These are phyloP conservation scores for Populus hybrid DNA, from an alignment of 441 rosid genomes.

Conservation along the genomic window DNA sequence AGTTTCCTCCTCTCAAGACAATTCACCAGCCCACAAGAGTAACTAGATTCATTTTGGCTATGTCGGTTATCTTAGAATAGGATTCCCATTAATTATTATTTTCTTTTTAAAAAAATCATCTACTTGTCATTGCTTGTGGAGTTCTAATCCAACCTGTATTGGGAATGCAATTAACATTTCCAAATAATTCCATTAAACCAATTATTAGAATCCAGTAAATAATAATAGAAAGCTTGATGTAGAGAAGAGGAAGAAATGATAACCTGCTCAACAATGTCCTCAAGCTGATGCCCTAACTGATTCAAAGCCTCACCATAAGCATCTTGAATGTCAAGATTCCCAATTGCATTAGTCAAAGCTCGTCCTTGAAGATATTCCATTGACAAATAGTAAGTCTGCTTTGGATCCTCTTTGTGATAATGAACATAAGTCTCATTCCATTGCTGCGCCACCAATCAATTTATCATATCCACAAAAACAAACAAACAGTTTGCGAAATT, in stretches of 20 bases:
- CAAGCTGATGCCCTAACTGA: conserved; percentile 75
- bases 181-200: neutral
- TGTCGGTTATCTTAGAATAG: neutral
- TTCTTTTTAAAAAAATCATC: neutral
- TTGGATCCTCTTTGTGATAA: conserved; percentile 75
- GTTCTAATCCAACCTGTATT: neutral
- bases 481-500: neutral
- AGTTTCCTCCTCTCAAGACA: neutral
- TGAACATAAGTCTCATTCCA: conserved; percentile 92
- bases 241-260: neutral
- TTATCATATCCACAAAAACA: neutral
- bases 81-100: neutral
- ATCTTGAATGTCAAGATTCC: conserved; percentile 65
- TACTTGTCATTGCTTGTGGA: neutral
- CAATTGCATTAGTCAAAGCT: conserved; percentile 86
- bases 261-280: conserved; percentile 86
- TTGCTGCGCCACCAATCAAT: conserved; percentile 44
- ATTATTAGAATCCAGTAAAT: neutral
- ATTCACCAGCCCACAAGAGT: neutral
- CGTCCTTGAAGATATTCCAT: conserved; percentile 99
- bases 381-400: conserved; percentile 91
- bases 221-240: neutral
- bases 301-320: conserved; percentile 82
- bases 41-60: neutral
- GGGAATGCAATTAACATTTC: neutral